Base-by-base conservation (phyloP, 768 basidiomycete species). In the Amanita exitialis region DNA sequence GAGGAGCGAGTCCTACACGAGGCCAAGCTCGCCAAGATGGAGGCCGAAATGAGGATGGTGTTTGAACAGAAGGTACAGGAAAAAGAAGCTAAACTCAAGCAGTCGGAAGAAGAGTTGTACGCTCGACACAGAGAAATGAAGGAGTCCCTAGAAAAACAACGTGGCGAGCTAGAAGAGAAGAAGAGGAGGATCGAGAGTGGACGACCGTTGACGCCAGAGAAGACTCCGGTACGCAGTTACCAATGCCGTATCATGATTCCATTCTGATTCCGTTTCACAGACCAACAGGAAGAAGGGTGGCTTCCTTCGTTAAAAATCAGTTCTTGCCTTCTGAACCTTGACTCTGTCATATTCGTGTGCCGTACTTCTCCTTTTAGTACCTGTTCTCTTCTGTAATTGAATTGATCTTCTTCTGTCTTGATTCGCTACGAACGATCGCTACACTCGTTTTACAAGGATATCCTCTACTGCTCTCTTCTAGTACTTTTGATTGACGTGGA, bases 21-120 rank as follows among this genome's bases (percentile, higher is more conserved):
- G 71, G 88, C 90, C 58, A 98, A 98, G 68, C 81, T 99, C 49
- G 81, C 90, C 51, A 99, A 99, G 83, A 97, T 97, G 86, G 96
- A 99, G 73, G 89, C 93, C 51, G 96, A 98, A 77, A 99, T 99
- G 96, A 98, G 97, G 82, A 92, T 95, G 90, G 96, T 99, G 60
- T 99, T 99, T 92, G 93, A 94, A 66, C 96, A 98, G 71, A 99
- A 99, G 69, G 96, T 99, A 50, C 91, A 93, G 66, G 96, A 99
- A 68, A 98, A 99, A 76, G 96, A 99, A 66, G 81, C 91, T 57
- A 98, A 98, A 71, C 78, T 99, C 66, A 97, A 97, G 74, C 96
- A 98, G 69, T 91, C 88, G 48, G 96, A 99, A 70, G 96, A 98
- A 72, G 96, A 98, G 73, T 80, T 99, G 15, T 99, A 99, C 65